These are phyloP conservation scores for Lactifluus volemus DNA, from an alignment of 768 basidiomycete genomes.

Conservation along the genomic window DNA sequence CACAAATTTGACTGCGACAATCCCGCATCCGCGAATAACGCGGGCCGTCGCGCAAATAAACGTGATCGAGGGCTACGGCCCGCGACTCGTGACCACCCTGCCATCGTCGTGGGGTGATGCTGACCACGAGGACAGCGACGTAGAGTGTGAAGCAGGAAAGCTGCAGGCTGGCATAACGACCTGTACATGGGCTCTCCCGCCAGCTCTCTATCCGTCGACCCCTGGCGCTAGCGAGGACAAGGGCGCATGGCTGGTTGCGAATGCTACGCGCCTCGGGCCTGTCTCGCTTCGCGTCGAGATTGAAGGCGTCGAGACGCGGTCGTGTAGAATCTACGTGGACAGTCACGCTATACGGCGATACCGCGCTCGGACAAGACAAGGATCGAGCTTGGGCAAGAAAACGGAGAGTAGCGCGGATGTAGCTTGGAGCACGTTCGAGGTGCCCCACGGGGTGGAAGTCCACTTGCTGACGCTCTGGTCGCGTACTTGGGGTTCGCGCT, in stretches of 20 bases:
- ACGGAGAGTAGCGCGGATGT: not conserved
- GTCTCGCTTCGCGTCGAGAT: slow-evolving; percentile 42
- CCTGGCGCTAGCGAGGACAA: slow-evolving; percentile 18
- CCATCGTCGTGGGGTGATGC: slow-evolving; percentile 39
- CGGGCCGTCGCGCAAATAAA: slow-evolving; percentile 37
- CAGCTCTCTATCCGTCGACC: slow-evolving; percentile 32
- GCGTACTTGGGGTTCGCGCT: slow-evolving; percentile 8
- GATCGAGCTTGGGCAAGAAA: not conserved
- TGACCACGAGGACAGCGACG: slow-evolving; percentile 30
- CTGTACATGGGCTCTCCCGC: slow-evolving; percentile 41
- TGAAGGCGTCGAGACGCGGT: slow-evolving; percentile 51
- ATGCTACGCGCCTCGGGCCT: slow-evolving; percentile 32
- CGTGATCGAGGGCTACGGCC: slow-evolving; percentile 36
- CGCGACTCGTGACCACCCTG: slow-evolving; percentile 36
- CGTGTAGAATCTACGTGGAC: slow-evolving; percentile 54
- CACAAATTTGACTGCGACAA: not conserved
- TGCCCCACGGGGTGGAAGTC: slow-evolving; percentile 5
- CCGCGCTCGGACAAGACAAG: slow-evolving; percentile 2
- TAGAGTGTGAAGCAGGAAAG: slow-evolving; percentile 19
- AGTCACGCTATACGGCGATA: slow-evolving; percentile 20
- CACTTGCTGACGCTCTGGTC: slow-evolving; percentile 8
- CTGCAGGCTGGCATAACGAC: slow-evolving; percentile 31
- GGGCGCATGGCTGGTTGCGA: slow-evolving; percentile 37
- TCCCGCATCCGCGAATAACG: slow-evolving; percentile 18
- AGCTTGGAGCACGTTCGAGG: slow-evolving; percentile 8